Base-by-base conservation (phyloP, 257 asterid species). In the Solanum bulbocastanum region DNA sequence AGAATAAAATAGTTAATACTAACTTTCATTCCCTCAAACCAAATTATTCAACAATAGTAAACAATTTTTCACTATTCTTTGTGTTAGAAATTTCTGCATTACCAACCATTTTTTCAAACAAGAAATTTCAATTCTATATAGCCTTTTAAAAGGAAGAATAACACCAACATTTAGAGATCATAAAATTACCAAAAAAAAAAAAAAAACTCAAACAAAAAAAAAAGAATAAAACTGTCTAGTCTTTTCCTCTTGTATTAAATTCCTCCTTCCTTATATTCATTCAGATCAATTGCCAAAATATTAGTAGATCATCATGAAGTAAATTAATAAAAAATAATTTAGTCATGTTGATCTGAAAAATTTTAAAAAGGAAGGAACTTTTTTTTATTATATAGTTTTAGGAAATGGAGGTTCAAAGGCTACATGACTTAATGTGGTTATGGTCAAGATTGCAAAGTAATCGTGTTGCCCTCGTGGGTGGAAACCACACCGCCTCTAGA, bases 401-500 rank as follows among this genome's bases (percentile, higher is more conserved):
- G 87, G 83, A 69, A 88, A 90, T 91, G 93, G 93, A 90, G 90
- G 88, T 89, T 74, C 87, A 85, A 62, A 90, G 92, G 68, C 83
- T 90, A 12, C 85, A 65, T 62, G 91, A 90, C 3, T 79, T 91
- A 58, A 35, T 88, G 62, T 23, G 87, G 18, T 20, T 91, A 66
- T 87, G 90, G 74, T 86, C 76, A 30, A 87, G 91, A 52, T 46
- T 84, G 69, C 84, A 85, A 69, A 86, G 35, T 46, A 88, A 56
- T 56, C 88, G 90, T 56, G 91, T 89, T 86, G 83, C 92, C 87
- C 91, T 92, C 27, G 93, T 91, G 91, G 94, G 94, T 91, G 93
- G 93, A 62, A 92, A 92, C 82, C 94, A 92, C 91, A 92, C 93
- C 52, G 93, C 93, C 49, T 83, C 94, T 58, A 83, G 93, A 85